Evolutionary conservation across 345 rosid species (phyloP).

Genomic region (Bruguiera parviflora): DNA sequence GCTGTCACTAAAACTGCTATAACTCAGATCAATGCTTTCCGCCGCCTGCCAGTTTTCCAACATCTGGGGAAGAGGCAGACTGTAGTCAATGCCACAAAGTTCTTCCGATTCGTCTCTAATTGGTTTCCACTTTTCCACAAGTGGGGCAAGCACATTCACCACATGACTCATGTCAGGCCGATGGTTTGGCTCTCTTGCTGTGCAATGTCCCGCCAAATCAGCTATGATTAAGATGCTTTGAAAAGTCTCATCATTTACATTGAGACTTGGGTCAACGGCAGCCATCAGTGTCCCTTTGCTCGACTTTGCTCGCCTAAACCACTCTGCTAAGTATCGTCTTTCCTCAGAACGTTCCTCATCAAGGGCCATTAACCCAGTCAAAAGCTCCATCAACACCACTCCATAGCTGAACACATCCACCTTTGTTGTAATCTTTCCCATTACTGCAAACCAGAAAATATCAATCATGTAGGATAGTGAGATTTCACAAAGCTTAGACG

Average conservation of each 20-base stretch:
- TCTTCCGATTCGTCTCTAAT: conserved; percentile 20
- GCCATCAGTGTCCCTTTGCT: conserved; percentile 34
- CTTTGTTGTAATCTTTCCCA: conserved; percentile 54
- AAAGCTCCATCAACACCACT: conserved; percentile 47
- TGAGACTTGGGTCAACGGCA: conserved; percentile 34
- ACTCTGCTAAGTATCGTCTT: conserved; percentile 43
- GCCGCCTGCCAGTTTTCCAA: conserved; percentile 46
- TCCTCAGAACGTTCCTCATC: conserved; percentile 47
- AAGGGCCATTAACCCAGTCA: conserved; percentile 46
- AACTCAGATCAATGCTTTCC: conserved; percentile 22
- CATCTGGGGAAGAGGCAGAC: conserved; percentile 41
- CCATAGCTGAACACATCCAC: conserved; percentile 49
- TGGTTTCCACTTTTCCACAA: conserved; percentile 52
- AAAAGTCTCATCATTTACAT: conserved; percentile 29
- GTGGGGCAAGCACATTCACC: conserved; percentile 38
- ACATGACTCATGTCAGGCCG: conserved; percentile 55
- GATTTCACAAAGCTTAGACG: neutral
- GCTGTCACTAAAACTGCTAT: conserved; percentile 27
- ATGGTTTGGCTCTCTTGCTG: conserved; percentile 44
- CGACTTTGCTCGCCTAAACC: conserved; percentile 45
- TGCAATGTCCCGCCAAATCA: conserved; percentile 51
- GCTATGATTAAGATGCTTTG: conserved; percentile 34
- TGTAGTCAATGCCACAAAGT: conserved; percentile 29
- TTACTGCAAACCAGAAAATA: conserved; percentile 28
- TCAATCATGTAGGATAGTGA: neutral